Percentiles rank a stretch among this genome's conserved stretches.
Conservation (phyloP, 1,139 yeast genomes). For the Blastobotrys persicus region DNA sequence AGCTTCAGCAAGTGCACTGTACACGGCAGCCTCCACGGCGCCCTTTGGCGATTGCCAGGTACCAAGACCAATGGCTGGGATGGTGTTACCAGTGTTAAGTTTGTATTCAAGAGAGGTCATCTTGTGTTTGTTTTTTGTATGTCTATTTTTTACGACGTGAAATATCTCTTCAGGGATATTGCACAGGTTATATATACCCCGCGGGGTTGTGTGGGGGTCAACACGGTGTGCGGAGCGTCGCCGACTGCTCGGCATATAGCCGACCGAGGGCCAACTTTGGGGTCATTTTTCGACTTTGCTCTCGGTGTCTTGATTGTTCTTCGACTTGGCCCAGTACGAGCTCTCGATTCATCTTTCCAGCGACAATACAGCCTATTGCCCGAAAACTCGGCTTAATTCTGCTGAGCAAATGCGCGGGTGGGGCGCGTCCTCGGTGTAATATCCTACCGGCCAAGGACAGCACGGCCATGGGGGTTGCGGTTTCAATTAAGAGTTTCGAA, state of each 20-base stretch:
- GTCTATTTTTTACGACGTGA: no score
- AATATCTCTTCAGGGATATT: no score
- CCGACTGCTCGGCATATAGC: background rate
- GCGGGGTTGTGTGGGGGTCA: slow-evolving; percentile 5
- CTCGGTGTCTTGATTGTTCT: no score
- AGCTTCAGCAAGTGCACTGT: slow-evolving; percentile 54
- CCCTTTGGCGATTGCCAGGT: slow-evolving; percentile 69
- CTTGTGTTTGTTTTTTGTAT: no score
- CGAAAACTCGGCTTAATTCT: no score
- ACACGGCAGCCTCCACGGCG: slow-evolving; percentile 59
- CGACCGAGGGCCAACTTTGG: background rate
- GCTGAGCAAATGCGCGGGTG: no score
- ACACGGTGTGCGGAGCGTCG: slow-evolving; percentile 7
- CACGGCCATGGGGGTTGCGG: background rate
- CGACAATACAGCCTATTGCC: no score
- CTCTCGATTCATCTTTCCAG: no score
- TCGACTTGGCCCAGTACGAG: no score
- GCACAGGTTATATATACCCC: background rate
- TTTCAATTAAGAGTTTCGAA: no score
- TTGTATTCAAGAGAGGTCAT: slow-evolving; percentile 30
- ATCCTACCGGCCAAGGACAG: background rate
- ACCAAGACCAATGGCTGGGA: slow-evolving; percentile 74
- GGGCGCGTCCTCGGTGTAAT: background rate
- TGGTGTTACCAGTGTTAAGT: slow-evolving; percentile 60
- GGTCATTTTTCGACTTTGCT: slow-evolving; percentile 10